Evolutionary conservation across 805 yeast genomes (phyloP).

Genomic region (Ogataea haglerorum): DNA sequence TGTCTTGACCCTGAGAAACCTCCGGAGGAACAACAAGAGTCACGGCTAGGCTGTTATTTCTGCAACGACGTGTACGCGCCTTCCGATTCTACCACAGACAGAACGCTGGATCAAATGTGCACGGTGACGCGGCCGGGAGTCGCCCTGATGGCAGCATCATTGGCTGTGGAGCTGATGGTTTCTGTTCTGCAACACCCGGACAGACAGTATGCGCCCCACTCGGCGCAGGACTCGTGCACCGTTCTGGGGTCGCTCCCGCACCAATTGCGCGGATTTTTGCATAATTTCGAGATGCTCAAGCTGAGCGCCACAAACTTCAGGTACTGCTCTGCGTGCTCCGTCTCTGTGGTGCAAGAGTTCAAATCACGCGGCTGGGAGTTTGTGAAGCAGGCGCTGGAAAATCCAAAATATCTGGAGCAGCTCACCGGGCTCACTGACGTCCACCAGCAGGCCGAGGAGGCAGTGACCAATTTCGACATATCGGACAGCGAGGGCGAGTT

Average conservation of each 20-base stretch:
- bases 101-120: slow-evolving; percentile 97
- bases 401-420: slow-evolving; percentile 65
- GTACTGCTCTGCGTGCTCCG: slow-evolving; percentile 86
- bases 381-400: slow-evolving; percentile 65
- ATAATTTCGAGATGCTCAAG: slow-evolving; percentile 58
- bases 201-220: slow-evolving; percentile 40
- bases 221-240: slow-evolving; percentile 27
- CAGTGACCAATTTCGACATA: slow-evolving; percentile 38
- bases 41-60: slow-evolving; percentile 83
- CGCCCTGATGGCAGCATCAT: slow-evolving; percentile 80
- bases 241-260: slow-evolving; percentile 77
- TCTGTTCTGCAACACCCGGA: slow-evolving; percentile 67
- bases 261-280: slow-evolving; percentile 85
- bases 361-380: slow-evolving; percentile 71
- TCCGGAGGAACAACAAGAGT: slow-evolving; percentile 26
- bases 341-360: slow-evolving; percentile 51
- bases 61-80: slow-evolving; percentile 98
- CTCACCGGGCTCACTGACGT: slow-evolving; percentile 75
- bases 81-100: slow-evolving; percentile 75
- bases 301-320: slow-evolving; percentile 69
- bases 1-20: slow-evolving; percentile 28
- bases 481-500: slow-evolving; percentile 38
- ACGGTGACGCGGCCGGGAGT: slow-evolving; percentile 98
- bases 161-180: slow-evolving; percentile 80
- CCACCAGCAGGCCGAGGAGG: slow-evolving; percentile 65